Base-by-base conservation (phyloP, 2,329 filamentous ascomycete genomes). In the Microsporum audouinii region DNA sequence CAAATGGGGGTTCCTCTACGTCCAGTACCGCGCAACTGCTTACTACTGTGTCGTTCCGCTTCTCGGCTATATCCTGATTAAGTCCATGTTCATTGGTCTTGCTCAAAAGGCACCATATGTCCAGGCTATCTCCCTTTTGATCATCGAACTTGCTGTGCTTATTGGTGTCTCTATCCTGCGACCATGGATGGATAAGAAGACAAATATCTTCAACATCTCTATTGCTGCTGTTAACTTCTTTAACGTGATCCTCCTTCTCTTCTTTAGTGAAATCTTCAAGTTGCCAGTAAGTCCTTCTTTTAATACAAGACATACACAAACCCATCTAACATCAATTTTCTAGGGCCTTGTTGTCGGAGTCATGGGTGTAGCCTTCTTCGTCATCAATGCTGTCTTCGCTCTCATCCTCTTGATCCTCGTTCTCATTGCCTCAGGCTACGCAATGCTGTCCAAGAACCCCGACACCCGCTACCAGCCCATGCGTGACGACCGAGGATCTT, bases 121-220 rank as follows among this genome's bases (percentile, higher is more conserved):
- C 23, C 91, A 96, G 75, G 89, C 90, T 7, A 80, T 96, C 62
- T 88, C 86, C 14, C 81, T 96, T 62, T 79, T 97, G 45, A 79
- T 96, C 63, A 84, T 96, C 61, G 92, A 97, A 75, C 87, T 87
- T 1, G 83, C 76, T 59, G 86, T 88, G 67, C 80, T 97, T 61
- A 87, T 96, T 68, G 84, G 77, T 27, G 85, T 90, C 61, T 88
- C 85, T 63, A 86, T 95, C 60, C 78, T 96, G 66, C 86, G 89
- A 63, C 92, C 92, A 17, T 97, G 90, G 88, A 97, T 97, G 92
- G 92, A 96, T 80, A 96, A 96, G 84, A 92, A 91, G 78, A 96
- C 90, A 64, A 97, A 96, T 75, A 86, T 87, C 56, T 95, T 96
- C 82, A 96, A 96, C 77, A 96, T 97, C 70, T 84, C 90, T 63